Base-by-base conservation (phyloP, 768 basidiomycete species). In the Rhizopogon salebrosus region DNA sequence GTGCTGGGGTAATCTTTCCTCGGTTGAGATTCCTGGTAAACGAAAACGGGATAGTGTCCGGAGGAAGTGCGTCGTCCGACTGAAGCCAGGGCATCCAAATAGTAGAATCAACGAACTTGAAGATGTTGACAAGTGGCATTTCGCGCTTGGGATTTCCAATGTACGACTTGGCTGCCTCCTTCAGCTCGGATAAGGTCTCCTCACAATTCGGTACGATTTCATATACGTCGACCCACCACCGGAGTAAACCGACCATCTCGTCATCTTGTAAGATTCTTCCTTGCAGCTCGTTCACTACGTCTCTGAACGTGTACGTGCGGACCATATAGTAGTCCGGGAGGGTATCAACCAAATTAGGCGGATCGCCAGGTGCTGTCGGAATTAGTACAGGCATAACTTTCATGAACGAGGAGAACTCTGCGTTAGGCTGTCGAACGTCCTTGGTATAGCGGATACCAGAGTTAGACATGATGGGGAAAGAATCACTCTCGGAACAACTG, bases 171-270 rank as follows among this genome's bases (percentile, higher is more conserved):
- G 43, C 43, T 8, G 29, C 20, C 18, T 20, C 20, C 8, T 11
- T 31, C 4, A 46, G 29, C 14, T 3, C 20, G 1, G 67, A 41
- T 16, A 48, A 23, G 26, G 22, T 4, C 3, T 1, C 10, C 11
- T 13, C 31, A 34, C 41, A n/a, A 63, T 64, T 31, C 35, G n/a
- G 3, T 34, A 23, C 11, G 16, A 16, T 13, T 5, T 18, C 40
- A 20, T 26, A 48, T 26, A 78, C 60, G 6, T 54, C 58, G 41
- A 80, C 70, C 89, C 92, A 92, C 95, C 95, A 98, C 51, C 80
- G 79, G 60, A 95, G 67, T 64, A 87, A 92, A 3, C 81, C 83
- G n/a, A 85, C 67, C 74, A 87, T 85, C 66, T 95, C 89, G 5
- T 72, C 67, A 58, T 88, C 80, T 2, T 66, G 61, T 34, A 98